Conservation (phyloP, 2,329 filamentous ascomycete genomes). For the Curvularia eragrostidis region DNA sequence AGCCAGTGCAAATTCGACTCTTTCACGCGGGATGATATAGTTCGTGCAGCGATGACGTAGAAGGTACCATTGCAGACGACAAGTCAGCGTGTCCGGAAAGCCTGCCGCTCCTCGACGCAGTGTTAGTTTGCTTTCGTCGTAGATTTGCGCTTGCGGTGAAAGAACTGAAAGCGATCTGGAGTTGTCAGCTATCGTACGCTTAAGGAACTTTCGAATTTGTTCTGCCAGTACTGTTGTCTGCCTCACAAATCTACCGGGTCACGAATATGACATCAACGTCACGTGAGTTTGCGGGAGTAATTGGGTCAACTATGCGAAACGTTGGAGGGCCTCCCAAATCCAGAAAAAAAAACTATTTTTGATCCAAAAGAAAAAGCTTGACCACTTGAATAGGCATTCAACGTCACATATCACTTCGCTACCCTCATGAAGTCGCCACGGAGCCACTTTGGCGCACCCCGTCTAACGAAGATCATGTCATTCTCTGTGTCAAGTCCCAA, state of each 20-base stretch:
- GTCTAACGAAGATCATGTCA: slow-evolving; percentile 21
- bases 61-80: neutral
- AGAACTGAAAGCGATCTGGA: neutral
- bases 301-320: neutral
- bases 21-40: neutral
- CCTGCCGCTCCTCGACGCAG: neutral
- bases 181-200: neutral
- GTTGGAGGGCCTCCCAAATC: neutral
- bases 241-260: neutral
- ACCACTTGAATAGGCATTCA: neutral
- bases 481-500: slow-evolving; percentile 16
- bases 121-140: neutral
- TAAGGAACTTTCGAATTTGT: neutral
- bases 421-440: slow-evolving; percentile 15
- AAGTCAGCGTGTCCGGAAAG: neutral
- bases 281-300: neutral
- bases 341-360: neutral
- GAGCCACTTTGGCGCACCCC: slow-evolving; percentile 16
- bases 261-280: slow-evolving; percentile 7
- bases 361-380: neutral
- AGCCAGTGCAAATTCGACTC: neutral
- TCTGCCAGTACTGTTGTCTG: neutral
- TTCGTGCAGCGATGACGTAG: neutral
- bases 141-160: neutral
- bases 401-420: slow-evolving; percentile 7